Evolutionary conservation across 306 rosid genomes (phyloP).

Genomic region (Lablab purpureus): DNA sequence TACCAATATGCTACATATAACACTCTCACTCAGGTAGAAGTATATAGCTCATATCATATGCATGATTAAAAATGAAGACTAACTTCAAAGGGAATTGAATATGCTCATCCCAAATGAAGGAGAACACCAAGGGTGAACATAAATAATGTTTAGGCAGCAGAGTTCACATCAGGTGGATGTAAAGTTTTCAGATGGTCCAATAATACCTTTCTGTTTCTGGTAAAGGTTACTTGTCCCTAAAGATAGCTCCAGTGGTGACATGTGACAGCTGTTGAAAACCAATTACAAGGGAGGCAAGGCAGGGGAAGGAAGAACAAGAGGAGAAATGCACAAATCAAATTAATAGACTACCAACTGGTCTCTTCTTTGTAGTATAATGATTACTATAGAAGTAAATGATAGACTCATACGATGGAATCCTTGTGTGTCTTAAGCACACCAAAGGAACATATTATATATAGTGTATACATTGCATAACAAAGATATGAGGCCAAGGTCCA

Average conservation of each 20-base stretch:
- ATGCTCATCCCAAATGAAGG: conserved; percentile 22
- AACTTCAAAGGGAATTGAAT: conserved; percentile 4
- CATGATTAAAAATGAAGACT: background rate
- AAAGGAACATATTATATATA: no score
- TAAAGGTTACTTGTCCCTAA: background rate
- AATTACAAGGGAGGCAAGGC: background rate
- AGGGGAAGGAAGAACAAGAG: background rate
- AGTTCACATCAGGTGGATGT: background rate
- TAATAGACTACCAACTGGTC: conserved; percentile 8
- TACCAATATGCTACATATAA: background rate
- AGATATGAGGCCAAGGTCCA: no score
- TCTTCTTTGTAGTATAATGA: conserved; percentile 6
- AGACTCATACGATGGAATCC: no score
- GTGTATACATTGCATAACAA: no score
- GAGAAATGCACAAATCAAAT: conserved; percentile 27
- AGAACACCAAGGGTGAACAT: background rate
- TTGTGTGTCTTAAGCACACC: no score
- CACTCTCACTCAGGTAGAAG: background rate
- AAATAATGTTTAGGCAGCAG: background rate
- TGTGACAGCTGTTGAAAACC: conserved; percentile 8
- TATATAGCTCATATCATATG: background rate
- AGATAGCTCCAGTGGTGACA: background rate
- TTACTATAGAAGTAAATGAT: no score
- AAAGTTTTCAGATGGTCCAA: background rate
- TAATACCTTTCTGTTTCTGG: background rate